Percentiles rank a stretch among this genome's conserved stretches.
Conservation (phyloP, 331 rosid genomes). For the Malus hybrid region DNA sequence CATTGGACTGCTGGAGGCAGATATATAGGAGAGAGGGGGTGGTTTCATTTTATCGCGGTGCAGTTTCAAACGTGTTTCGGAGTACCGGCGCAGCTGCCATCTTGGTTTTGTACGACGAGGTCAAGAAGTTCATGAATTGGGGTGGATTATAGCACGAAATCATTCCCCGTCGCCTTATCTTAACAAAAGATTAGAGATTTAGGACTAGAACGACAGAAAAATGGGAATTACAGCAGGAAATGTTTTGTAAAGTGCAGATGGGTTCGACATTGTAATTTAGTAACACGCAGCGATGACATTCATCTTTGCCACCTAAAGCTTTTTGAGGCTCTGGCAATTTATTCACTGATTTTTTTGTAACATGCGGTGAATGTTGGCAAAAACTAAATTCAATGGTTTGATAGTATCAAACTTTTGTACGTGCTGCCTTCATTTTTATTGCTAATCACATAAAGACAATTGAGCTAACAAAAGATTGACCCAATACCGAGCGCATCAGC, state of each 20-base stretch:
- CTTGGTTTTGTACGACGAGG: slow-evolving; percentile 85
- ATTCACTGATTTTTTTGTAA: slow-evolving; percentile 4
- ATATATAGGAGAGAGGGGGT: slow-evolving; percentile 62
- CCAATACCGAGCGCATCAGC: rapidly evolving
- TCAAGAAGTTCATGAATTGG: slow-evolving; percentile 78
- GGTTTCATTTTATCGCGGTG: slow-evolving; percentile 81
- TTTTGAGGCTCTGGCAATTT: slow-evolving; percentile 10
- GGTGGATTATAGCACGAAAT: slow-evolving; percentile 34
- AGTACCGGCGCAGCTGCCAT: slow-evolving; percentile 92
- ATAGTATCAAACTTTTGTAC: not conserved
- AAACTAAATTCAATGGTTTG: not conserved
- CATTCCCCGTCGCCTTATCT: not conserved
- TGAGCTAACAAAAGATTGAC: no score
- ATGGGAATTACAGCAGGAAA: slow-evolving; percentile 13
- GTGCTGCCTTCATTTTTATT: not conserved
- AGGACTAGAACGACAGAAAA: slow-evolving; percentile 1
- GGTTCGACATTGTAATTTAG: slow-evolving; percentile 10
- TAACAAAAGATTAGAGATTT: slow-evolving; percentile 10
- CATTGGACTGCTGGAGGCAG: slow-evolving; percentile 82
- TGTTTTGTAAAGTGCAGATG: slow-evolving; percentile 23
- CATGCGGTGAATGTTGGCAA: not conserved
- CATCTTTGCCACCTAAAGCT: slow-evolving; percentile 18
- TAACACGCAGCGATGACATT: slow-evolving; percentile 14
- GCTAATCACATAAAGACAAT: not conserved
- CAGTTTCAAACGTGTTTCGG: slow-evolving; percentile 74